These are phyloP conservation scores for Penicillium olsonii DNA, from an alignment of 2,329 filamentous ascomycete genomes.

Conservation along the genomic window DNA sequence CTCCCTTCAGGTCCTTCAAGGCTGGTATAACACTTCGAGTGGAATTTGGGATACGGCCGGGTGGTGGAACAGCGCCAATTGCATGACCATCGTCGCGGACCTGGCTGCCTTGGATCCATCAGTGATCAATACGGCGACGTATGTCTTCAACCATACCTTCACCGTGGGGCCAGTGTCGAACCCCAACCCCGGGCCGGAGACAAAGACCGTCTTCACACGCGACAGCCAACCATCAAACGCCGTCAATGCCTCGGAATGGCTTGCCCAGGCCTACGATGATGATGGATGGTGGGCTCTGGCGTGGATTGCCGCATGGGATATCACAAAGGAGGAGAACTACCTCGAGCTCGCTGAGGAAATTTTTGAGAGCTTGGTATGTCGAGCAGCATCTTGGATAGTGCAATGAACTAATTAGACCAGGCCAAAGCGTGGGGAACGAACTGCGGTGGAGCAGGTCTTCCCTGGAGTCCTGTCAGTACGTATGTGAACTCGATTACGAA, in stretches of 20 bases:
- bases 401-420: conserved; percentile 12
- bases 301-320: conserved; percentile 58
- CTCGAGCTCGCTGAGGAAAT: conserved; percentile 51
- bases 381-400: neutral
- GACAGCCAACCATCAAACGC: conserved; percentile 6
- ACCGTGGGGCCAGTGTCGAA: conserved; percentile 23
- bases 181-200: conserved; percentile 18
- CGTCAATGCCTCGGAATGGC: conserved; percentile 28
- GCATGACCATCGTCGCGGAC: conserved; percentile 63
- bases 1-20: conserved; percentile 53
- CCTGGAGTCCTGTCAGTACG: conserved; percentile 48
- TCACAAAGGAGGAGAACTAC: conserved; percentile 49
- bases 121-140: conserved; percentile 34
- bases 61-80: conserved; percentile 77
- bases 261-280: conserved; percentile 51
- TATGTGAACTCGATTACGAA: conserved; percentile 59
- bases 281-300: conserved; percentile 57
- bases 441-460: conserved; percentile 50
- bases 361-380: conserved; percentile 48
- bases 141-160: conserved; percentile 50
- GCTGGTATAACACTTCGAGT: conserved; percentile 61
- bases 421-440: conserved; percentile 45
- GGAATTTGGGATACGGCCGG: conserved; percentile 65
- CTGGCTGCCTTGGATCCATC: conserved; percentile 43
- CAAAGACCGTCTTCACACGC: conserved; percentile 13